Evolutionary conservation across 1,284 basidiomycete species (phyloP).

Genomic region (Abortiporus biennis): DNA sequence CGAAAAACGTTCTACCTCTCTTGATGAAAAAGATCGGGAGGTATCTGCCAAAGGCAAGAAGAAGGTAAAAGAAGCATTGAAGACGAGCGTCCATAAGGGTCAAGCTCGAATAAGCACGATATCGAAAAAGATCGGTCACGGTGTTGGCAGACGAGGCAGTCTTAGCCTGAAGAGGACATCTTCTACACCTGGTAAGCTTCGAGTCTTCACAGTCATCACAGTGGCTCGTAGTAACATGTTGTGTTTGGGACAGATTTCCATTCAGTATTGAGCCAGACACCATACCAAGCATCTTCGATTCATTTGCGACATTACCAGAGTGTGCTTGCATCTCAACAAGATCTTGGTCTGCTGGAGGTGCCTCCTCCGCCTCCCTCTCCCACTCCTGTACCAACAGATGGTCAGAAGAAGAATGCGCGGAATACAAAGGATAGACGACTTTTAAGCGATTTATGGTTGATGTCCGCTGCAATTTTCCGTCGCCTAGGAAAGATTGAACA

Average conservation of each 20-base stretch:
- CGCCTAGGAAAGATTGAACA: slow-evolving; percentile 87
- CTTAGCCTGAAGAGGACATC: slow-evolving; percentile 45
- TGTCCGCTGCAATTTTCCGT: slow-evolving; percentile 91
- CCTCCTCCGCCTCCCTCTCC: slow-evolving; percentile 32
- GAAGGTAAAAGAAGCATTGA: slow-evolving; percentile 70
- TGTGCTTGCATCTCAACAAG: slow-evolving; percentile 31
- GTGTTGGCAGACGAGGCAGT: slow-evolving; percentile 49
- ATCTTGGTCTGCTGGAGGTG: slow-evolving; percentile 24
- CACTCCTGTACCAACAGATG: slow-evolving; percentile 29
- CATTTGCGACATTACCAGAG: slow-evolving; percentile 68
- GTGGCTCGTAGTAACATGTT: slow-evolving; percentile 1
- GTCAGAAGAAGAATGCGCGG: slow-evolving; percentile 37
- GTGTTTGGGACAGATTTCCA: slow-evolving; percentile 49
- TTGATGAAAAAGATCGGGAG: slow-evolving; percentile 19
- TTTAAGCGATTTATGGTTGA: slow-evolving; percentile 87
- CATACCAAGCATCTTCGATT: slow-evolving; percentile 83
- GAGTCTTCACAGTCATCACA: slow-evolving; percentile 7
- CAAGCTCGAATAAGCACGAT: slow-evolving; percentile 69
- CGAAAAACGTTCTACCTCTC: slow-evolving; percentile 20
- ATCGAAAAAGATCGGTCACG: slow-evolving; percentile 68
- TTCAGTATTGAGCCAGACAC: slow-evolving; percentile 48
- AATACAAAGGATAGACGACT: slow-evolving; percentile 64
- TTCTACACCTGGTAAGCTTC: slow-evolving; percentile 56
- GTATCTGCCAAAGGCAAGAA: slow-evolving; percentile 42
- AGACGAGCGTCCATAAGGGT: slow-evolving; percentile 65